Conservation (phyloP, 2,329 filamentous ascomycete species). For the Purpureocillium lavendulum region DNA sequence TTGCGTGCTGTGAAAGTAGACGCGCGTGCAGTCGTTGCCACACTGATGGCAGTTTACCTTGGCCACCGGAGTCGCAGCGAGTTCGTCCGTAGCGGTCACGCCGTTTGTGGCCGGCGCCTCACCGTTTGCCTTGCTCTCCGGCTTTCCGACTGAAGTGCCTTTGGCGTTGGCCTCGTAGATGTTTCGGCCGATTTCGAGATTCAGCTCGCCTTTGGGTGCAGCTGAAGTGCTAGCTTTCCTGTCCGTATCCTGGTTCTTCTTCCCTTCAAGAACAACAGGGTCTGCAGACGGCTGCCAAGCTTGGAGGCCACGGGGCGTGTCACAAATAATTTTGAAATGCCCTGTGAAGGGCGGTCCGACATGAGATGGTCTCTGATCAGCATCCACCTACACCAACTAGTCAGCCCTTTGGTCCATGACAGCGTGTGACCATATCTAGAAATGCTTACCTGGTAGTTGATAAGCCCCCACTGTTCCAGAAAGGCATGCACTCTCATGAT, state of each 20-base stretch:
- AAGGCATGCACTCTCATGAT: conserved; percentile 99
- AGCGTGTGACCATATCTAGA: background rate
- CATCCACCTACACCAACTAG: conserved; percentile 65
- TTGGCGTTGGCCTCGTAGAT: conserved; percentile 92
- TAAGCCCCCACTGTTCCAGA: conserved; percentile 95
- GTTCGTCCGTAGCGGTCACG: conserved; percentile 46
- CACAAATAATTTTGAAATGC: conserved; percentile 92
- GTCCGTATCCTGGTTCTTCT: conserved; percentile 62
- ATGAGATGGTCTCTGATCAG: conserved; percentile 87
- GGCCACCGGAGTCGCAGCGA: conserved; percentile 56
- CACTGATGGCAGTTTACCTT: conserved; percentile 83
- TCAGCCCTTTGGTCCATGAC: too few relatives aligned
- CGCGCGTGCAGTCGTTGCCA: conserved; percentile 73
- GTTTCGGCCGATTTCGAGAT: conserved; percentile 88
- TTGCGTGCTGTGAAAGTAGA: conserved; percentile 52
- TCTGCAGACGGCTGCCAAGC: conserved; percentile 88
- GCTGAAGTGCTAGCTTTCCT: conserved; percentile 57
- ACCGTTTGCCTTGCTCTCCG: conserved; percentile 66
- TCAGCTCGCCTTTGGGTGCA: conserved; percentile 69
- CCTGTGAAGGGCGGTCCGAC: conserved; percentile 95
- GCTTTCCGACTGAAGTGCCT: conserved; percentile 59
- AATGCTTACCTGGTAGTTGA: conserved; percentile 83
- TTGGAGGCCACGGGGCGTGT: conserved; percentile 89
- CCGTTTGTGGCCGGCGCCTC: conserved; percentile 64
- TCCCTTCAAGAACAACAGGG: conserved; percentile 55